Percentiles rank a stretch among this genome's conserved stretches.
Evolutionary conservation across 139 green algal species (phyloP).

Genomic region (Chloropicon primus): DNA sequence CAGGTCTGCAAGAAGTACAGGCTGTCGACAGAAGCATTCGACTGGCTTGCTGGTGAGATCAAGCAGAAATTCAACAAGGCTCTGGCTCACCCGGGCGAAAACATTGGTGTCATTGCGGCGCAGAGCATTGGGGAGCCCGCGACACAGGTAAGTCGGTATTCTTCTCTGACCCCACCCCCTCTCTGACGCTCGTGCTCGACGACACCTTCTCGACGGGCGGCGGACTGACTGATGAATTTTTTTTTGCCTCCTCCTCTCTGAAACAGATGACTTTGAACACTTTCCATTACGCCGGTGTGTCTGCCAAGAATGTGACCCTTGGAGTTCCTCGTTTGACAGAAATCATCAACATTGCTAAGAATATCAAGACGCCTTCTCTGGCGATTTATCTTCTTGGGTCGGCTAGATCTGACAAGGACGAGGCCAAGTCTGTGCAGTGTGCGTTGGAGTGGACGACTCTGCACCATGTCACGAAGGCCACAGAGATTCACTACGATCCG

Average conservation of each 20-base stretch:
- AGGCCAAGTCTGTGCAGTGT: slow-evolving; percentile 83
- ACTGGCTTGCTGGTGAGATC: slow-evolving; percentile 86
- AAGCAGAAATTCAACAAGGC: slow-evolving; percentile 32
- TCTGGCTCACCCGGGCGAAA: slow-evolving; percentile 58
- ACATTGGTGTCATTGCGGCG: slow-evolving; percentile 84
- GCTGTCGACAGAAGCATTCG: slow-evolving; percentile 65
- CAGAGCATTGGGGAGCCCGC: slow-evolving; percentile 96
- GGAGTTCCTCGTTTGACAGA: slow-evolving; percentile 94
- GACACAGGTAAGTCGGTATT: no score
- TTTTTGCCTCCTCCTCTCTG: no score
- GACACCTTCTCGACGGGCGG: no score
- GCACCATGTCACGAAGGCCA: slow-evolving; percentile 48
- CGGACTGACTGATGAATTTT: no score
- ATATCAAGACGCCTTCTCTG: slow-evolving; percentile 94
- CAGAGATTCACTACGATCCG: slow-evolving; percentile 75
- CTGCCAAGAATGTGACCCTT: slow-evolving; percentile 97
- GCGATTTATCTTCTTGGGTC: slow-evolving; percentile 63
- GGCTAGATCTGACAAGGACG: slow-evolving; percentile 38
- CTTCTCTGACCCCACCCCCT: no score
- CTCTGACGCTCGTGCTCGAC: no score
- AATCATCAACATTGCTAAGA: slow-evolving; percentile 99
- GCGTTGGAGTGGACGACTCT: slow-evolving; percentile 94
- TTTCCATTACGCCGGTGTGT: slow-evolving; percentile 92
- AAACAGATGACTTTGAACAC: slow-evolving; percentile 60
- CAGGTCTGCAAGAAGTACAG: slow-evolving; percentile 64